phyloP scores from a whole-genome alignment of 2,329 filamentous ascomycete species.

The Clarireedia sp. region DNA sequence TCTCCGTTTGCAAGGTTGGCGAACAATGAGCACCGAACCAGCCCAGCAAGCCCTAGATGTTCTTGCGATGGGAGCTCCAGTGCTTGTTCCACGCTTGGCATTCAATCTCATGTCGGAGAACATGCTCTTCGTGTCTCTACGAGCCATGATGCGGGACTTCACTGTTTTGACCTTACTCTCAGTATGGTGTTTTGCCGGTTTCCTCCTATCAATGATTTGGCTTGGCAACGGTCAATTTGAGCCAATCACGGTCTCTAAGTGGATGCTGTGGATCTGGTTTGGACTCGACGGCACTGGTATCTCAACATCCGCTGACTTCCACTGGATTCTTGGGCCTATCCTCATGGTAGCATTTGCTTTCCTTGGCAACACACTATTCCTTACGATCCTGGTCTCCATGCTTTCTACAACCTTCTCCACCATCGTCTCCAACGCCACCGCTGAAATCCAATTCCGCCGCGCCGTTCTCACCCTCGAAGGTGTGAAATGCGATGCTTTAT shows the following conservation, averaged over 20 bases:
- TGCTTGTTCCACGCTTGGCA: constrained; percentile 69
- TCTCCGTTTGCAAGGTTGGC: constrained; percentile 58
- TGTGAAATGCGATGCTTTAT: constrained; percentile 75
- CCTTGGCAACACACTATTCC: constrained; percentile 76
- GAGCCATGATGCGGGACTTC: constrained; percentile 83
- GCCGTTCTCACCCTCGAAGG: constrained; percentile 78
- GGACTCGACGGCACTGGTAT: constrained; percentile 60
- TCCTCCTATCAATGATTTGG: constrained; percentile 73
- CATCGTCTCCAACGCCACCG: constrained; percentile 66
- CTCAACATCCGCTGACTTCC: constrained; percentile 56
- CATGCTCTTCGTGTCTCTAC: constrained; percentile 70
- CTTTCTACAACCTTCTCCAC: constrained; percentile 76
- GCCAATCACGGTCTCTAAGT: constrained; percentile 68
- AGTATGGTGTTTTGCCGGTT: constrained; percentile 77
- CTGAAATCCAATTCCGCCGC: constrained; percentile 77
- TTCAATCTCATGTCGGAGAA: constrained; percentile 81
- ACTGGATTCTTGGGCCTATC: constrained; percentile 68
- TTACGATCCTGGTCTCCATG: constrained; percentile 85
- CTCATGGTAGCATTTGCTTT: constrained; percentile 82
- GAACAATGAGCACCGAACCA: constrained; percentile 38
- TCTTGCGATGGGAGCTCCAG: constrained; percentile 69
- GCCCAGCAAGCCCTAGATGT: constrained; percentile 67
- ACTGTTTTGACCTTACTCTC: constrained; percentile 68
- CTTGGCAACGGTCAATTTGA: constrained; percentile 57
- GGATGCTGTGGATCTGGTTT: constrained; percentile 94